These are phyloP conservation scores for Neurospora sp. DNA, from an alignment of 2,329 filamentous ascomycete genomes.

Conservation along the genomic window DNA sequence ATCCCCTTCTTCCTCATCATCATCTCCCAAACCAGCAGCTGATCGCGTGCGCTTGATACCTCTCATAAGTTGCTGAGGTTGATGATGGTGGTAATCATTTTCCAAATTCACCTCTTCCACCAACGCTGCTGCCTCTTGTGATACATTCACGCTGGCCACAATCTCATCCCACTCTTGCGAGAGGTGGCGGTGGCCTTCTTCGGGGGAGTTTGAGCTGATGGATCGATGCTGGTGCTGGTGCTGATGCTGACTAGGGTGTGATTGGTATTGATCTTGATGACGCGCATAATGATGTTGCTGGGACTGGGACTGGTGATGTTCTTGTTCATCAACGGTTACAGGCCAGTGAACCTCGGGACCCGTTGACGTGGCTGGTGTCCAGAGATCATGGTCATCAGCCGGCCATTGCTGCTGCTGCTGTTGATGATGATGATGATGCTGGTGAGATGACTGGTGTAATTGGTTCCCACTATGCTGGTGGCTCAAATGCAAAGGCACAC, in stretches of 20 bases:
- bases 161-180: conserved; percentile 13
- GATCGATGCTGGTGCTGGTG: background rate
- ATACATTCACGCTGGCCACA: background rate
- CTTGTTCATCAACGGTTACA: background rate
- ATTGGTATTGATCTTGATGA: background rate
- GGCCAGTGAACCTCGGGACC: background rate
- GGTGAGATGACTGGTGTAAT: background rate
- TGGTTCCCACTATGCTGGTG: background rate
- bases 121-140: background rate
- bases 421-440: background rate
- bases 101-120: background rate
- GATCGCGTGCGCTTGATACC: background rate
- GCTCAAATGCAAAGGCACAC: background rate
- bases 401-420: conserved; percentile 1
- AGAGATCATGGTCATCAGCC: background rate
- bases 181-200: conserved; percentile 4
- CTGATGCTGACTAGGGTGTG: background rate
- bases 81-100: background rate
- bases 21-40: background rate
- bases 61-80: background rate
- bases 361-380: conserved; percentile 2
- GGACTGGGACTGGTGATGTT: background rate
- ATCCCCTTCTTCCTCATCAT: background rate
- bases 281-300: conserved; percentile 1
- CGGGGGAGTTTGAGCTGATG: background rate